Evolutionary conservation across 345 rosid genomes (phyloP), one percentile per base, ranked within the genome.

Genomic region (Eucalyptus microcorys): DNA sequence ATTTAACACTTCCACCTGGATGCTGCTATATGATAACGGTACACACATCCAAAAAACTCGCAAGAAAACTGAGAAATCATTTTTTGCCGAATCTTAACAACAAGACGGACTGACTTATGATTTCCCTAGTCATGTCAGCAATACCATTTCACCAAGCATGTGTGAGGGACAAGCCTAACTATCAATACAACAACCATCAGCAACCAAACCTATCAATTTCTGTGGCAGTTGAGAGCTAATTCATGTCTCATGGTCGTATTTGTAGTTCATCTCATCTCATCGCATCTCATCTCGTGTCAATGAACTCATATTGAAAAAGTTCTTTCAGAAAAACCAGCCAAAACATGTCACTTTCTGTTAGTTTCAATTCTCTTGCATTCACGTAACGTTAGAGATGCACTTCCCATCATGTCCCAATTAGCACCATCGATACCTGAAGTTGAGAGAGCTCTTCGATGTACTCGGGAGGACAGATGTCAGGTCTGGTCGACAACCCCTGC

Each of bases 401-500:
- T 61, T 48, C 88, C 79, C 49, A 49, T 30, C 30, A 17, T 42
- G 42, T 49, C 50, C 6, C 12, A 86, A 19, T 55, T 49, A 57
- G 64, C 21, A 34, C 47, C 43, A 24, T 19, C 9, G 14, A 89
- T 87, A 97, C 99, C 98, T 97, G 99, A 92, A 97, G 99, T 93
- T 94, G 93, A 13, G 98, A 91, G 86, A 97, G 98, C 89, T 97
- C 99, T 87, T 96, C 96, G 0, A 97, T 97, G 90, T 95, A 97
- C 93, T 97, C 99, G 0, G 98, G 95, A 49, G 99, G 99, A 89
- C 98, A 97, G 89, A 97, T 89, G 88, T 97, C 99, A 14, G 99
- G 99, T 89, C 99, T 93, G 80, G 99, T 96, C 49, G 99, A 98
- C 86, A 98, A 89, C 40, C 97, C 99, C 92, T 98, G 99, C 88